These are phyloP conservation scores for Syzygium aromaticum DNA, from an alignment of 345 rosid species.

Conservation along the genomic window DNA sequence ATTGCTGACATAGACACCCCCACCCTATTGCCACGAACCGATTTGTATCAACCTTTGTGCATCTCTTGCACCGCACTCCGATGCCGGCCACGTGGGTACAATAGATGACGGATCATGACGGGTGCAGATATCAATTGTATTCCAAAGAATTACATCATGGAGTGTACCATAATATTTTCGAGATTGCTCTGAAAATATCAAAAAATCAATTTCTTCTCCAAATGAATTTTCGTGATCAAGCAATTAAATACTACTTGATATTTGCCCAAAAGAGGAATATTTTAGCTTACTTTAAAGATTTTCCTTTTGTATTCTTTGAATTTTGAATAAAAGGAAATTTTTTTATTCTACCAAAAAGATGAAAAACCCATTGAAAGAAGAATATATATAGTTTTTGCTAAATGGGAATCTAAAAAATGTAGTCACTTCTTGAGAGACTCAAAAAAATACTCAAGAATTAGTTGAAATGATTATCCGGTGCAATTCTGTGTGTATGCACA, in stretches of 20 bases:
- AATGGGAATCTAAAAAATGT: too few relatives aligned
- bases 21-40: background rate
- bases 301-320: background rate
- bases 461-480: too few relatives aligned
- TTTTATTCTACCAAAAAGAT: background rate
- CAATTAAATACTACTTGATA: background rate
- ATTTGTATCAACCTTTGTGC: background rate
- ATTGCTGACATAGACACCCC: background rate
- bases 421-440: too few relatives aligned
- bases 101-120: background rate
- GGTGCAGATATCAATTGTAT: background rate
- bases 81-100: background rate
- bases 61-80: background rate
- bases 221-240: background rate
- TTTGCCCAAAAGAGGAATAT: too few relatives aligned
- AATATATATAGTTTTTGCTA: too few relatives aligned
- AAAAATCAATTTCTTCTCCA: background rate
- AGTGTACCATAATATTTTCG: background rate
- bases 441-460: too few relatives aligned
- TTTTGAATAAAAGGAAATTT: background rate
- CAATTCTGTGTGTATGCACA: too few relatives aligned
- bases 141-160: background rate
- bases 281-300: background rate
- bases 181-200: background rate
- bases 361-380: too few relatives aligned